Base-by-base conservation (phyloP, 305 asterid genomes). In the Fraxinus latifolia region DNA sequence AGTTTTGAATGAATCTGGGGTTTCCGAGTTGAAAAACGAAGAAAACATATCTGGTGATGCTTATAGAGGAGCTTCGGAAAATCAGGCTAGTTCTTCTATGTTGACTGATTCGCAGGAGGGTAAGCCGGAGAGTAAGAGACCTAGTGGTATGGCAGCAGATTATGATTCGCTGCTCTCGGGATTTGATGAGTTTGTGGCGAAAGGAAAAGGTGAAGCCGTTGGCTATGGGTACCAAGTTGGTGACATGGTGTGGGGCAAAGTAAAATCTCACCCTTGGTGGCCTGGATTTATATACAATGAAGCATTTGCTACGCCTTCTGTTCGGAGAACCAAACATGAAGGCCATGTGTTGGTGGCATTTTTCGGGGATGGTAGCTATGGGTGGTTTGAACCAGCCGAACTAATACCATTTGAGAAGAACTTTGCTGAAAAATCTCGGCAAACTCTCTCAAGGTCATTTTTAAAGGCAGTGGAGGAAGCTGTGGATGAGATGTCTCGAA, bases 241-340 rank as follows among this genome's bases (percentile, higher is more conserved):
- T 5, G 98, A 95, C 82, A 93, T 95, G 99, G 99, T 95, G 47
- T 95, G 99, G 99, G 99, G 98, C 27, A 94, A 94, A 77, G 99
- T 95, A 78, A 94, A 94, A 85, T 95, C 99, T 1, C 99, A 95
- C 84, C 99, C 99, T 0, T 94, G 98, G 99, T 95, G 99, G 99
- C 98, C 99, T 14, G 99, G 99, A 1, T 96, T 89, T 32, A 91
- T 95, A 47, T 93, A 85, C 76, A 86, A 86, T 17, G 99, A 94
- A 89, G 86, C 88, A 0, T 87, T 91, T 75, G 98, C 97, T 42
- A 87, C 95, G 4, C 79, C 91, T 15, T 85, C 93, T n/a, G 99
- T 95, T 68, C 88, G 91, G 76, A 90, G 90, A 86, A 90, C 87
- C 83, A 95, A 93, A 85, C 89, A 91, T 3, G 96, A 92, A 39